These are phyloP conservation scores for Aspergillus mulundensis DNA, from an alignment of 495 filamentous ascomycete species.

Conservation along the genomic window DNA sequence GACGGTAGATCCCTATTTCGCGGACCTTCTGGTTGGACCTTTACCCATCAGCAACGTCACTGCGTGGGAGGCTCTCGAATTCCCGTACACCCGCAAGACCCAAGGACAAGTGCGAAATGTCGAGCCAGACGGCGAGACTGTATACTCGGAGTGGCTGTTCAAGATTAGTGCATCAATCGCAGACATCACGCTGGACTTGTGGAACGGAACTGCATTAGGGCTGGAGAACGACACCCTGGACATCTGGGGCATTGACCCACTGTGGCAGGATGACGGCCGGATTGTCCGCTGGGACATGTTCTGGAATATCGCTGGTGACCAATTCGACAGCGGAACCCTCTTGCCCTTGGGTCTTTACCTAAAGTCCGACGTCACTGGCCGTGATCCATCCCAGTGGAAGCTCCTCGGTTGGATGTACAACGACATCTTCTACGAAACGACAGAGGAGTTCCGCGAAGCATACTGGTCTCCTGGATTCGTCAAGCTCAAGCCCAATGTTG, in stretches of 20 bases:
- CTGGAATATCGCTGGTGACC: constrained; percentile 14
- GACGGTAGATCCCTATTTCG: constrained; percentile 11
- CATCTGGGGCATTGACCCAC: constrained; percentile 15
- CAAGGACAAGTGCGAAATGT: constrained; percentile 16
- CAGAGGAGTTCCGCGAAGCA: constrained; percentile 14
- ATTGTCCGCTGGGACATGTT: constrained; percentile 17
- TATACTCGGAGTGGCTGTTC: constrained; percentile 16
- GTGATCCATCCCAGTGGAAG: constrained; percentile 17
- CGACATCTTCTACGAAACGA: constrained; percentile 18
- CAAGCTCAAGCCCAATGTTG: constrained; percentile 13
- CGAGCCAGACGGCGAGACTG: constrained; percentile 10
- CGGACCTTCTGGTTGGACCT: constrained; percentile 16
- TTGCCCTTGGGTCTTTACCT: constrained; percentile 15
- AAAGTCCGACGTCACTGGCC: constrained; percentile 17
- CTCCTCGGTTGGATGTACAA: constrained; percentile 20
- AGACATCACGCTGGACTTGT: constrained; percentile 16
- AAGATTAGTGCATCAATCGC: constrained; percentile 14
- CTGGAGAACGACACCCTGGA: constrained; percentile 16
- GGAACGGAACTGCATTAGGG: constrained; percentile 15
- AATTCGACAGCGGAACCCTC: constrained; percentile 12
- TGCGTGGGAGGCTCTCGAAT: constrained; percentile 12
- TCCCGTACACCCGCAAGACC: constrained; percentile 14
- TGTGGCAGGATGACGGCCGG: constrained; percentile 18
- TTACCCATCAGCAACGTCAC: constrained; percentile 5
- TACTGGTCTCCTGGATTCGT: constrained; percentile 16